Evolutionary conservation across 805 yeast genomes (phyloP).

Genomic region (Candida peoriensis): DNA sequence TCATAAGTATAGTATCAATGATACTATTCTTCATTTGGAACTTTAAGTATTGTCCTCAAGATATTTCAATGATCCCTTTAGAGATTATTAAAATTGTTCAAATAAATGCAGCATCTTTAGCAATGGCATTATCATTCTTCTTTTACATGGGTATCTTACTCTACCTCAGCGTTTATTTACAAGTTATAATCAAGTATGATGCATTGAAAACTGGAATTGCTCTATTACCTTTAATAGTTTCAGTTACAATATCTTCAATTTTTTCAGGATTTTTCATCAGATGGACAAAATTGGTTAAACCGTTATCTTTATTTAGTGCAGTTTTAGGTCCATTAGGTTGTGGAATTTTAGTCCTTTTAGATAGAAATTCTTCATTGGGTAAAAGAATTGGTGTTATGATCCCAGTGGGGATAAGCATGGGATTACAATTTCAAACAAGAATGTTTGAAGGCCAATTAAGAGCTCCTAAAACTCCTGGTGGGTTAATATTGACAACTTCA

Average conservation of each 20-base stretch:
- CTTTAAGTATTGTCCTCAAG: not conserved
- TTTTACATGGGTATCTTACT: constrained; percentile 6
- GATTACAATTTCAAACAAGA: constrained; percentile 41
- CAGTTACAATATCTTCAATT: constrained; percentile 27
- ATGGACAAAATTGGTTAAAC: constrained; percentile 36
- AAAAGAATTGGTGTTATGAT: constrained; percentile 41
- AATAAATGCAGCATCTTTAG: constrained; percentile 1
- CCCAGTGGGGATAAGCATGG: constrained; percentile 42
- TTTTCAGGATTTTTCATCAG: constrained; percentile 31
- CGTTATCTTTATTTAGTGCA: constrained; percentile 21
- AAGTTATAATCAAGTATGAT: constrained; percentile 31
- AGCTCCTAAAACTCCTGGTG: constrained; percentile 48
- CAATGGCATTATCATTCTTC: constrained; percentile 1
- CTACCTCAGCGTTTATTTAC: constrained; percentile 38
- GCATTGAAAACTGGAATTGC: constrained; percentile 43
- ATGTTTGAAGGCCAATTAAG: constrained; percentile 41
- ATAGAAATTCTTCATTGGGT: constrained; percentile 27
- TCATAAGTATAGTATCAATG: constrained; percentile 38
- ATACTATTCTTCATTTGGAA: constrained; percentile 23
- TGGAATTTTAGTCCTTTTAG: not conserved
- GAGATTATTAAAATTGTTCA: not conserved
- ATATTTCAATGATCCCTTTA: not conserved
- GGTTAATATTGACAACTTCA: constrained; percentile 43
- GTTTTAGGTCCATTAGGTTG: constrained; percentile 30
- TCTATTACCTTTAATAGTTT: constrained; percentile 36